Evolutionary conservation across 2,329 filamentous ascomycete genomes (phyloP).

Genomic region (Arthrobotrys entomopaga): DNA sequence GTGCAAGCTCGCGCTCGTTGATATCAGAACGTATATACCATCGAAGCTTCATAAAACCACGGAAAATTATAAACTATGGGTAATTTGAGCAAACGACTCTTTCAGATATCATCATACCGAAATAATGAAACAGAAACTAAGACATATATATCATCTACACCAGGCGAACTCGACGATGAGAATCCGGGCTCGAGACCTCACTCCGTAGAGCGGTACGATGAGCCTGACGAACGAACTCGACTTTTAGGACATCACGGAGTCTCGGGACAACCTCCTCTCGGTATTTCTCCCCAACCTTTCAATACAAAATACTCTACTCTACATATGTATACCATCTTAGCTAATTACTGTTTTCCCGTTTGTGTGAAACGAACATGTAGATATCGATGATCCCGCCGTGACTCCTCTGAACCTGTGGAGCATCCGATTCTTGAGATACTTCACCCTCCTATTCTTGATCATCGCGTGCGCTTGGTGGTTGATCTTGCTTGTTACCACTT

Average conservation of each 20-base stretch:
- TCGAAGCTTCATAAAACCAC: background rate
- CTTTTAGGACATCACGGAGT: slow-evolving; percentile 39
- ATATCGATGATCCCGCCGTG: slow-evolving; percentile 64
- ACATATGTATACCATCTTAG: too few relatives aligned
- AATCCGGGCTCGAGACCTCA: slow-evolving; percentile 4
- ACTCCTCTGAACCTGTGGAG: slow-evolving; percentile 96
- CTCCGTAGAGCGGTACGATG: slow-evolving; percentile 3
- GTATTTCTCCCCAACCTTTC: slow-evolving; percentile 1
- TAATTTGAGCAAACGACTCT: slow-evolving; percentile 15
- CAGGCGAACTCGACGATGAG: background rate
- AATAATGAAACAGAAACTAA: slow-evolving; percentile 11
- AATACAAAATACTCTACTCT: too few relatives aligned
- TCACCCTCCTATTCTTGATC: slow-evolving; percentile 79
- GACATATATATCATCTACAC: background rate
- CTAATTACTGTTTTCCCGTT: too few relatives aligned
- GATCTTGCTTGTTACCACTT: slow-evolving; percentile 84
- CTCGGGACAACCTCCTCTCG: slow-evolving; percentile 47
- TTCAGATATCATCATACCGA: slow-evolving; percentile 2
- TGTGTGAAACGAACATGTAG: slow-evolving; percentile 3
- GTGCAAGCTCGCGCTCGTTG: too few relatives aligned
- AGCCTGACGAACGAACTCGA: slow-evolving; percentile 42
- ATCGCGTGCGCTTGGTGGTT: slow-evolving; percentile 93
- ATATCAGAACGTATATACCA: too few relatives aligned
- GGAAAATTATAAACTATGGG: slow-evolving; percentile 9
- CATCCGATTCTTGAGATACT: slow-evolving; percentile 79